Evolutionary conservation across 2,329 filamentous ascomycete genomes (phyloP), one percentile per base, ranked within the genome.

Genomic region (Cercospora beticola): DNA sequence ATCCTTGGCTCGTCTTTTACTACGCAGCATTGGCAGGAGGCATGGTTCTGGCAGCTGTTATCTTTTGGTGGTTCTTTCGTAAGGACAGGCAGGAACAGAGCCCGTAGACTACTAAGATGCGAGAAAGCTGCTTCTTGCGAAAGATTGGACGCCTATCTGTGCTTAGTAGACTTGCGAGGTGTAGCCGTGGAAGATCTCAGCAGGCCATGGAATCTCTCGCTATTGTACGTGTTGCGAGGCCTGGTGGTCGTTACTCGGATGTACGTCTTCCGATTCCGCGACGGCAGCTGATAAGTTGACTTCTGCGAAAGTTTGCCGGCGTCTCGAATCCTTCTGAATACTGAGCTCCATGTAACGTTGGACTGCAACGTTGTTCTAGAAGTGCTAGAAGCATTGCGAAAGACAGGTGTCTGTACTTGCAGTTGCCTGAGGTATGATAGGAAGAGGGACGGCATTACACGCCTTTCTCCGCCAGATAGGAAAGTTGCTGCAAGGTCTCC

Each of bases 1-100:
- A 70, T 67, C 68, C 68, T n/a, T 62, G 56, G 54, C 30, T 70
- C 14, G 65, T 70, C 46, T 28, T 57, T 10, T 67, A 65, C 33
- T 70, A 70, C 31, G 68, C 36, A 21, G 43, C 54, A 12, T 40
- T 70, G 46, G 68, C 68, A 9, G 67, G 58, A 31, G 64, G 21
- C 4, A 68, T 68, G 66, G 16, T 68, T 21, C 14, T 65, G 7
- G 61, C 66, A 8, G 66, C 62, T 6, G 40, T 43, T 9, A 30
- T 64, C 18, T 68, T 68, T 16, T 68, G 66, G 66, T 68, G 61
- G 56, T 18, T 62, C 10, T 68, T 68, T 61, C 21, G 33, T 40
- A n/a, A 40, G 33, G 14, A 40, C 33, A 40, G 33, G 14, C 33
- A 40, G 33, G 33, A n/a, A 40, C 2, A 40, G 5, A n/a, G 14